Base-by-base conservation (phyloP, 1,139 yeast species). In the Hansenula lynferdii region DNA sequence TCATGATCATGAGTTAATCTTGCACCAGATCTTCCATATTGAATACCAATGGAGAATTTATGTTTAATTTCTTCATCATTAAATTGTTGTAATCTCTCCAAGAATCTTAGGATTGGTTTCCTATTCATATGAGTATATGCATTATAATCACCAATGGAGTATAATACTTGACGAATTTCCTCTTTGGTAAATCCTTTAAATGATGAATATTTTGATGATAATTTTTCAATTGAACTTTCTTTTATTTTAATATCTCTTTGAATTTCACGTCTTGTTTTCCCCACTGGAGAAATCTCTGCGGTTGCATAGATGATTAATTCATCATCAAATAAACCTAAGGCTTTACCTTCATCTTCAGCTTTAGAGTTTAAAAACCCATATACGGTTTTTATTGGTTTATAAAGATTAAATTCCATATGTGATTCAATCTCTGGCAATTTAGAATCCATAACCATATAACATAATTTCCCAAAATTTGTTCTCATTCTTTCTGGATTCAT, bases 371-470 rank as follows among this genome's bases (percentile, higher is more conserved):
- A 59, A 43, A 64, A 75, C 4, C 66, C 50, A 36, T 72, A 60
- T 2, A 82, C 83, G 0, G 90, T 82, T 44, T 70, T 67, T 39
- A 83, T 71, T 0, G 90, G 90, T 51, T 75, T 77, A 60, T 77
- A 80, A 7, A 82, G 61, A 56, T 82, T 85, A 56, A 83, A 83
- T 44, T 79, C 89, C 76, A 82, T 70, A 36, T 78, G 77, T 15
- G 73, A 75, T 45, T 70, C 72, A 42, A 83, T 75, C 48, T 82
- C 86, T 0, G 85, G 83, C 30, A 80, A 60, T 38, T 84, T 63
- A 2, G 90, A 82, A 55, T 82, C 92, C 89, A 83, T 83, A 33
- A 83, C 77, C 83, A 82, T 83, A 57, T 81, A 82, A 64, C 84
- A 79, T 42, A 83, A 62, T 53, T 82, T 81, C 31, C 92, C 92